Evolutionary conservation across 345 rosid genomes (phyloP).

Genomic region (Barbarea vulgaris): DNA sequence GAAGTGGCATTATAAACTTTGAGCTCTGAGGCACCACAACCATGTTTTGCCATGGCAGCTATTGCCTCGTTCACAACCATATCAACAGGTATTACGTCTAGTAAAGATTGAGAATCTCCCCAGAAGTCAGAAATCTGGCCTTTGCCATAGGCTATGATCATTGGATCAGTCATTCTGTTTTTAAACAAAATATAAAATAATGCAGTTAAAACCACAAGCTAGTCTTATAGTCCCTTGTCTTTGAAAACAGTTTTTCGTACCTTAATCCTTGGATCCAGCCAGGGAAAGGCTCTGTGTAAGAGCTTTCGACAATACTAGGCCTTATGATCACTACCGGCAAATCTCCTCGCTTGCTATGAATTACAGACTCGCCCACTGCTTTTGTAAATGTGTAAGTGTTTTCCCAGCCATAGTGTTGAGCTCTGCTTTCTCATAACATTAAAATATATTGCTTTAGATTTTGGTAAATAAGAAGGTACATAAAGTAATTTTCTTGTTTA

Average conservation of each 20-base stretch:
- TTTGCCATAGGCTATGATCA: too few species aligned
- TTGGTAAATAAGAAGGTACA: neutral
- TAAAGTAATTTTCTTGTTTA: neutral
- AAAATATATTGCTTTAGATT: neutral
- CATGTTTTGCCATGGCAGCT: too few species aligned
- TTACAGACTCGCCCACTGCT: slow-evolving; percentile 79
- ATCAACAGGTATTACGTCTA: too few species aligned
- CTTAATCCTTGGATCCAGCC: slow-evolving; percentile 89
- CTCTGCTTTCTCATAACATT: slow-evolving; percentile 43
- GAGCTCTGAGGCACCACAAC: too few species aligned
- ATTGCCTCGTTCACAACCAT: too few species aligned
- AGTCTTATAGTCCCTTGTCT: neutral
- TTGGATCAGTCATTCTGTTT: too few species aligned
- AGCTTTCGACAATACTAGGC: slow-evolving; percentile 70
- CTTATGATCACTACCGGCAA: slow-evolving; percentile 59
- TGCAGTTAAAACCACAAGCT: neutral
- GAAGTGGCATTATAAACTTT: too few species aligned
- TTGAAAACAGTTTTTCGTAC: neutral
- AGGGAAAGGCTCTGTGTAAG: slow-evolving; percentile 83
- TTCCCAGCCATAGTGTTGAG: slow-evolving; percentile 79
- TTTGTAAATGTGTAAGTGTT: slow-evolving; percentile 85
- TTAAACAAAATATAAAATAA: too few species aligned
- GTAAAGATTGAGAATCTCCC: too few species aligned
- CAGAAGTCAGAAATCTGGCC: too few species aligned
- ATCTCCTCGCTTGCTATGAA: slow-evolving; percentile 52